Evolutionary conservation across 148 eudicot species (phyloP).

Genomic region (Nyssa sinensis): DNA sequence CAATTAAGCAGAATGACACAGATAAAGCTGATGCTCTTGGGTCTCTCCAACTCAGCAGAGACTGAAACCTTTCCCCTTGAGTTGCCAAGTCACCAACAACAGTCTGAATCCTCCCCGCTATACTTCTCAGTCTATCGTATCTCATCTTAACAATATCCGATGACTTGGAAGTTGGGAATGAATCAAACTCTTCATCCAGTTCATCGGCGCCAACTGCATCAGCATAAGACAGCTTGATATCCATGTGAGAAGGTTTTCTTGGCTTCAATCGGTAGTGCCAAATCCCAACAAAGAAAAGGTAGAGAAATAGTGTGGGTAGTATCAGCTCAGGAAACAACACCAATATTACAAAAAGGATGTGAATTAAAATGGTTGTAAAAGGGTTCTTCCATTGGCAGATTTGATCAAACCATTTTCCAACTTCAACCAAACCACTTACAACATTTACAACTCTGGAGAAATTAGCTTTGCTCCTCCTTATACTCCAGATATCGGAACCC

Average conservation of each 20-base stretch:
- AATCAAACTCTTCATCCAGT: slow-evolving; percentile 56
- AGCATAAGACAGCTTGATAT: slow-evolving; percentile 53
- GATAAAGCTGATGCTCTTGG: slow-evolving; percentile 54
- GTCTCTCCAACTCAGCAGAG: slow-evolving; percentile 55
- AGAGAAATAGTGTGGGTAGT: slow-evolving; percentile 52
- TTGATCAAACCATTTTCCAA: slow-evolving; percentile 64
- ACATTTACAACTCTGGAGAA: slow-evolving; percentile 56
- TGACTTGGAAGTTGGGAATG: slow-evolving; percentile 44
- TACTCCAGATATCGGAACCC: slow-evolving; percentile 65
- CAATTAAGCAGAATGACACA: slow-evolving; percentile 40
- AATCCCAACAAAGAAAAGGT: slow-evolving; percentile 47
- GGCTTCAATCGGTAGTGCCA: slow-evolving; percentile 63
- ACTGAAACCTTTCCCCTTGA: slow-evolving; percentile 53
- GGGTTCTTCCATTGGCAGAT: slow-evolving; percentile 63
- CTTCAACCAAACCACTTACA: slow-evolving; percentile 42
- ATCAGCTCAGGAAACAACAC: slow-evolving; percentile 54
- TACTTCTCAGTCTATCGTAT: slow-evolving; percentile 55
- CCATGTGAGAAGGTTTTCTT: slow-evolving; percentile 62
- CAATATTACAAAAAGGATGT: slow-evolving; percentile 47
- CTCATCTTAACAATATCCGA: slow-evolving; percentile 48
- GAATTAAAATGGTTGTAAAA: slow-evolving; percentile 47
- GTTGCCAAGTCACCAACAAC: slow-evolving; percentile 63
- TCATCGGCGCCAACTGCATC: slow-evolving; percentile 47
- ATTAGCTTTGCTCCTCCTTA: slow-evolving; percentile 71
- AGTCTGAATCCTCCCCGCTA: slow-evolving; percentile 58